Evolutionary conservation across 345 rosid species (phyloP).

Genomic region (Syzygium aromaticum): DNA sequence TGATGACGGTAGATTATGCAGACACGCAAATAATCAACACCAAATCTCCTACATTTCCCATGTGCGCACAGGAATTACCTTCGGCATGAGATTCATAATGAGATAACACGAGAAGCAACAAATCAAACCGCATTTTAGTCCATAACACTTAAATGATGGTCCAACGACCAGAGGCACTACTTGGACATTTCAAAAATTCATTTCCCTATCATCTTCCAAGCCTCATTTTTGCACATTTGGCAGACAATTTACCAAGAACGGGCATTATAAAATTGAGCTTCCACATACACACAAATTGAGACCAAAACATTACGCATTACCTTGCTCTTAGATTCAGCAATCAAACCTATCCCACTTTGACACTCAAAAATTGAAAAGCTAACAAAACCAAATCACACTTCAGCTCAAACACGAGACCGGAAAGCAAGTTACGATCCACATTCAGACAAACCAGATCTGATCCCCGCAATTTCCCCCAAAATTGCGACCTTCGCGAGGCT

Average conservation of each 20-base stretch:
- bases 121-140: neutral
- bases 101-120: neutral
- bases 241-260: neutral
- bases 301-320: neutral
- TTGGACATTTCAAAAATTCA: neutral
- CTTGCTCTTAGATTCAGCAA: neutral
- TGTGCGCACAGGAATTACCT: neutral
- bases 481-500: neutral
- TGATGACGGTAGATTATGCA: neutral
- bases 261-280: neutral
- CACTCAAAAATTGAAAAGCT: neutral
- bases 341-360: neutral
- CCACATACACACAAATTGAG: neutral
- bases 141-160: neutral
- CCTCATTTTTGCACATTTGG: neutral
- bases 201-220: neutral
- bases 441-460: constrained; percentile 11
- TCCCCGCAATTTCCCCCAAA: neutral
- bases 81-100: neutral
- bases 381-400: neutral
- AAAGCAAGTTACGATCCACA: neutral
- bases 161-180: neutral
- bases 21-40: neutral
- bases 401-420: neutral
- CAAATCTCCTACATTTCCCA: neutral